Evolutionary conservation across 2,329 filamentous ascomycete genomes (phyloP), one percentile per base, ranked within the genome.

Genomic region (Epichloe elymi): DNA sequence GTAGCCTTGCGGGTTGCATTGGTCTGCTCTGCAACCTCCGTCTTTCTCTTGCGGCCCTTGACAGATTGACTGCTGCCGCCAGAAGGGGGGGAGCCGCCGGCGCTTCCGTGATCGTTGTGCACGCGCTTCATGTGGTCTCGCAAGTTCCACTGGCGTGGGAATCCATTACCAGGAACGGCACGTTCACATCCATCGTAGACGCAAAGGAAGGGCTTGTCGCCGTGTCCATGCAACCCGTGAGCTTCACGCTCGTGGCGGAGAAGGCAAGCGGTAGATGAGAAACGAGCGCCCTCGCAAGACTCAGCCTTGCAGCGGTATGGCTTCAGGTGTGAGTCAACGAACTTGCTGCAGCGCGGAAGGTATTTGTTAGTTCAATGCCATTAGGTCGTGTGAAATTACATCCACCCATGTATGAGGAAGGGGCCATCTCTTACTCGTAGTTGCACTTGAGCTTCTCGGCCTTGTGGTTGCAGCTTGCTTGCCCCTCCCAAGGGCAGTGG

Each of bases 381-480:
- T 26, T 19, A 10, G 8, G 30, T 30, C 8, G 1, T 30, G 8
- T 30, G 4, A 4, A 30, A 30, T 11, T 30, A 30, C 8, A 30
- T 39, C 17, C 43, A 19, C 15, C 47, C 51, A 38, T 3, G 17
- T 12, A 4, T 14, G 23, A 20, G 23, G 72, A 10, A 1, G 30
- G n/a, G 38, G 47, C 8, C 3, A 10, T 39, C 11, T 30, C 88
- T 79, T 84, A 95, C 90, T 96, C 90, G 66, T 96, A 97, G 72
- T 95, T 95, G 82, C 91, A 96, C 80, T 96, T 96, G 60, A 97
- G 86, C 74, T 94, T 93, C 64, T 94, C 93, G 40, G 90, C 82
- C 71, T 87, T 86, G 80, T 96, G 91, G 68, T 80, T 86, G 79
- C 91, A 97, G 63, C 66, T 74, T 35, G 70, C 52, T 54, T 82